phyloP scores from a whole-genome alignment of 2,329 filamentous ascomycete genomes.

The Reticulascus tulasneorum region DNA sequence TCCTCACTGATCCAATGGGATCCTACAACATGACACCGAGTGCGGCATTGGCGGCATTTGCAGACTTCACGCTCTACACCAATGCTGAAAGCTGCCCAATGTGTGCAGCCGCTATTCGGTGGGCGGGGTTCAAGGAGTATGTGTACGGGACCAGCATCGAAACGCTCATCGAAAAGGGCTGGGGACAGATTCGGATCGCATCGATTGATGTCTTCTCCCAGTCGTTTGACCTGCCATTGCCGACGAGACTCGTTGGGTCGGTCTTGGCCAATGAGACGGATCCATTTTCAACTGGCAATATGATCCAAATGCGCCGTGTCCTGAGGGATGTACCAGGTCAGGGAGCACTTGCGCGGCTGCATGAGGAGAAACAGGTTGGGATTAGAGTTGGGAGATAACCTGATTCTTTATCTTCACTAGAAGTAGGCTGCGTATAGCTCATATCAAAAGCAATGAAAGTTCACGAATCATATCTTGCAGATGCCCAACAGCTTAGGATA shows the following conservation, averaged over 20 bases:
- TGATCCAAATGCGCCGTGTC: slow-evolving; percentile 20
- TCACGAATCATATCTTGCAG: too few relatives aligned
- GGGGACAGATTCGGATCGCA: slow-evolving; percentile 45
- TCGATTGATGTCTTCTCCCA: slow-evolving; percentile 42
- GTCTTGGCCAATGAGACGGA: slow-evolving; percentile 51
- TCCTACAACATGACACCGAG: slow-evolving; percentile 21
- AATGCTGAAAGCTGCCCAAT: slow-evolving; percentile 56
- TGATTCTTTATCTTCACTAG: too few relatives aligned
- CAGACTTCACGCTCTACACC: slow-evolving; percentile 48
- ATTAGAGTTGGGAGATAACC: too few relatives aligned
- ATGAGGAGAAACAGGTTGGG: too few relatives aligned
- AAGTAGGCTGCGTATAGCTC: too few relatives aligned
- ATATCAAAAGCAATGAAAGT: too few relatives aligned
- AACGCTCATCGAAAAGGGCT: slow-evolving; percentile 34
- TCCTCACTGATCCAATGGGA: slow-evolving; percentile 24
- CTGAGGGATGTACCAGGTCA: slow-evolving; percentile 7
- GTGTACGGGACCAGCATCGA: neutral
- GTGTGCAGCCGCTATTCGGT: slow-evolving; percentile 54
- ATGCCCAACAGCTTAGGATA: too few relatives aligned
- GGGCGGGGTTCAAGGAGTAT: slow-evolving; percentile 52
- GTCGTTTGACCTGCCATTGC: slow-evolving; percentile 29
- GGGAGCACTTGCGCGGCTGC: slow-evolving; percentile 1
- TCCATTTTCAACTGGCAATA: slow-evolving; percentile 52
- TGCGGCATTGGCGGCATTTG: slow-evolving; percentile 39
- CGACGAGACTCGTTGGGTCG: slow-evolving; percentile 36